phyloP scores from a whole-genome alignment of 352 stramenopile species.

The Phytopythium oedochilum region DNA sequence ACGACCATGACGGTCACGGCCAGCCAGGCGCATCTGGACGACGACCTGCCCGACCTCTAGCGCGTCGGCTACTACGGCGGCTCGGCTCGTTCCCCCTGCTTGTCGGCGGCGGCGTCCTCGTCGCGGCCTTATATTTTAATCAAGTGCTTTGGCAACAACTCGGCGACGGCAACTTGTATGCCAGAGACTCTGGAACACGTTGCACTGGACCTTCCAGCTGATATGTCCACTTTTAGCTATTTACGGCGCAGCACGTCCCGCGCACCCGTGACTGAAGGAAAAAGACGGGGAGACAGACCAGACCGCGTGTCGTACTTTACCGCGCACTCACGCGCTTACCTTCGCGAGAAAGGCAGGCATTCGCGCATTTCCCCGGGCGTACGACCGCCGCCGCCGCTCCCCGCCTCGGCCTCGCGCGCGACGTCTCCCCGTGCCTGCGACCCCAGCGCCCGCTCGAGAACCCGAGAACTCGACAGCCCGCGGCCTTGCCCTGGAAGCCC shows the following conservation, averaged over 20 bases:
- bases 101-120: background rate
- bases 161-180: no score
- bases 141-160: background rate
- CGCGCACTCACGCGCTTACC: background rate
- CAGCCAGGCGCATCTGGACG: conserved; percentile 47
- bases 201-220: no score
- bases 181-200: no score
- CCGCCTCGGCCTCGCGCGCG: background rate
- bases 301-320: conserved; percentile 4
- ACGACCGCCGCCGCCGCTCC: no score
- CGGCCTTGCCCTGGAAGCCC: no score
- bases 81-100: background rate
- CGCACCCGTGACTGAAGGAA: no score
- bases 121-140: background rate
- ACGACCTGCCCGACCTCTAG: conserved; percentile 63
- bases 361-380: background rate
- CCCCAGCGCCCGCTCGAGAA: background rate
- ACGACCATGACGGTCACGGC: conserved; percentile 71
- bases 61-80: background rate
- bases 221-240: no score
- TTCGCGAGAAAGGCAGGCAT: background rate
- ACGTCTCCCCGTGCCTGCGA: background rate
- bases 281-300: conserved; percentile 9
- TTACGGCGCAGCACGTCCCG: no score
- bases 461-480: background rate